Evolutionary conservation across 2,329 filamentous ascomycete species (phyloP).

Genomic region (Colletotrichum sansevieriae): DNA sequence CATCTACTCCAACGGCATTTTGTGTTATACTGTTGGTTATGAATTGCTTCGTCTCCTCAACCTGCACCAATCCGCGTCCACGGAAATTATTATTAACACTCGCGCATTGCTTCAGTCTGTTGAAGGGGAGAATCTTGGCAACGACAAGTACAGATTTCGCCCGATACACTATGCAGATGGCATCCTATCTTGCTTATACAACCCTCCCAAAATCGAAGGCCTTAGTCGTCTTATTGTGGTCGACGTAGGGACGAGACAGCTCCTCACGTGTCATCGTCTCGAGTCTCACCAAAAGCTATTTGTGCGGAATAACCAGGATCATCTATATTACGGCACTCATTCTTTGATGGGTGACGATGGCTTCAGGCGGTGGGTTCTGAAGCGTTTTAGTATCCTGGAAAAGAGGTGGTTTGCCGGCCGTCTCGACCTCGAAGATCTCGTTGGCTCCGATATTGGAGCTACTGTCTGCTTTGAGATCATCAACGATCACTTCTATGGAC

Average conservation of each 20-base stretch:
- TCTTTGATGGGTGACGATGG: conserved; percentile 66
- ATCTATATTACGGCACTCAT: conserved; percentile 76
- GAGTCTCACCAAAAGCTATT: conserved; percentile 70
- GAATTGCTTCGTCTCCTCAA: conserved; percentile 69
- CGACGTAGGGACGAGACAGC: conserved; percentile 51
- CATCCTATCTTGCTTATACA: conserved; percentile 70
- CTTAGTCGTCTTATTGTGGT: conserved; percentile 68
- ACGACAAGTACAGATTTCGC: conserved; percentile 60
- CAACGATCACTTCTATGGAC: conserved; percentile 74
- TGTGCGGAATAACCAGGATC: conserved; percentile 72
- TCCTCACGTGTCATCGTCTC: conserved; percentile 59
- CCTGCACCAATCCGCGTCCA: conserved; percentile 60
- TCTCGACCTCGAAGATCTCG: conserved; percentile 68
- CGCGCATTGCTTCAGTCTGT: conserved; percentile 35
- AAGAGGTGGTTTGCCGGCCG: conserved; percentile 56
- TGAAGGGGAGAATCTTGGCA: conserved; percentile 11
- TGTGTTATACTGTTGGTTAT: conserved; percentile 71
- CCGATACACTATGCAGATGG: conserved; percentile 69
- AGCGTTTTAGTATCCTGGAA: conserved; percentile 62
- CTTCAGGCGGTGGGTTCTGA: conserved; percentile 73
- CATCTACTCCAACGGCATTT: conserved; percentile 71
- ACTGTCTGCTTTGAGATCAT: conserved; percentile 81
- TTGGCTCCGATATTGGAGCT: conserved; percentile 74
- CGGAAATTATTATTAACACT: conserved; percentile 67
- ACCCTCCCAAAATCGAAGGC: conserved; percentile 51